Percentiles rank a stretch among this genome's conserved stretches.
These are phyloP conservation scores for Platanthera guangdongensis DNA, from an alignment of 106 monocot species.

Conservation along the genomic window DNA sequence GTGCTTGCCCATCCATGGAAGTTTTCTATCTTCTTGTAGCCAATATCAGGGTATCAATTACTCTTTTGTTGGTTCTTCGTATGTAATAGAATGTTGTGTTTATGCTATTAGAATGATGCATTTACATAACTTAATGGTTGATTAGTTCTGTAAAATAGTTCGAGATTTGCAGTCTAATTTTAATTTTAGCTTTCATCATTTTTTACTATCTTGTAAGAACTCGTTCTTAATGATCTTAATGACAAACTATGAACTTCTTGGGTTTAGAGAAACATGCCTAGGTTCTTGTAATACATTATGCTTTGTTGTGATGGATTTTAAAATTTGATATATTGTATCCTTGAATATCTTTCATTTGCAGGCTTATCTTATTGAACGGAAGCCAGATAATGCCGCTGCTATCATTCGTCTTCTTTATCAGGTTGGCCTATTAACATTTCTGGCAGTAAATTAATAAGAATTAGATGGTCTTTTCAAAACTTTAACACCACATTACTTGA, in stretches of 20 bases:
- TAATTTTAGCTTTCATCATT: neutral
- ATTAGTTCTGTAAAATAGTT: neutral
- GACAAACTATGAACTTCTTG: neutral
- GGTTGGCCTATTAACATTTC: neutral
- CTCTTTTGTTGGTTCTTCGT: too few species aligned
- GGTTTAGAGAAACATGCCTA: neutral
- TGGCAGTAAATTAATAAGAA: too few species aligned
- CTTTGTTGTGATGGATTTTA: neutral
- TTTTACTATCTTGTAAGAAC: neutral
- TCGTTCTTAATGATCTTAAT: neutral
- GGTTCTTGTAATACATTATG: neutral
- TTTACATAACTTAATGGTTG: too few species aligned
- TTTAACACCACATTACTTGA: neutral
- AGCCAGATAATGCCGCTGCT: conserved; percentile 7
- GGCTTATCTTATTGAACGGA: conserved; percentile 6
- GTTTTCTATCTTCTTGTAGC: too few species aligned
- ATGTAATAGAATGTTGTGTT: too few species aligned
- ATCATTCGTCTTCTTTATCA: conserved; percentile 6
- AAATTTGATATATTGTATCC: conserved; percentile 1
- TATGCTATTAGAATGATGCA: too few species aligned
- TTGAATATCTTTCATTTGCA: neutral
- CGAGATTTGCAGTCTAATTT: neutral
- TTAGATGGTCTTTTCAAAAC: too few species aligned
- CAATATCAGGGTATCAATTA: too few species aligned
- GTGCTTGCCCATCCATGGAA: too few species aligned